Evolutionary conservation across 2,329 filamentous ascomycete genomes (phyloP).

Genomic region (Didymella lethalis): DNA sequence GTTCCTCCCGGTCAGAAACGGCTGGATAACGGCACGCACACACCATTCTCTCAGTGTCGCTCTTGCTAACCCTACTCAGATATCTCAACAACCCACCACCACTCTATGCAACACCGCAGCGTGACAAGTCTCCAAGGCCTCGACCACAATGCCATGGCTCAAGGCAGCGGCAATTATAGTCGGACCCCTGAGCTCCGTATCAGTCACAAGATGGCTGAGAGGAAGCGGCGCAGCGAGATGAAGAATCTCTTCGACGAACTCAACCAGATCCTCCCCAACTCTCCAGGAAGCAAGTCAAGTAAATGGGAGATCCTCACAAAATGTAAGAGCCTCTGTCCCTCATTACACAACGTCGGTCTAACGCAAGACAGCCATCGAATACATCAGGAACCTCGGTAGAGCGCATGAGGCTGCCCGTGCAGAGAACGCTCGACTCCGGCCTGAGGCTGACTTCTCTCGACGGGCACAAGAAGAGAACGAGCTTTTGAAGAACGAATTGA

Average conservation of each 20-base stretch:
- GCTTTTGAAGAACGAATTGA: slow-evolving; percentile 56
- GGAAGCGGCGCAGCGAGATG: slow-evolving; percentile 86
- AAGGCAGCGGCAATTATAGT: slow-evolving; percentile 77
- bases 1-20: slow-evolving; percentile 75
- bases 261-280: slow-evolving; percentile 78
- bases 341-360: slow-evolving; percentile 7
- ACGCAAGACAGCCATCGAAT: slow-evolving; percentile 56
- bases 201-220: slow-evolving; percentile 84
- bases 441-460: slow-evolving; percentile 54
- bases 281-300: slow-evolving; percentile 82
- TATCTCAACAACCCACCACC: slow-evolving; percentile 68
- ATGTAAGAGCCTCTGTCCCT: slow-evolving; percentile 62
- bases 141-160: slow-evolving; percentile 61
- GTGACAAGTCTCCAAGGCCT: slow-evolving; percentile 70
- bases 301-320: slow-evolving; percentile 92
- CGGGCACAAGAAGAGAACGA: slow-evolving; percentile 58
- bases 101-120: slow-evolving; percentile 77
- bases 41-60: slow-evolving; percentile 14
- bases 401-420: slow-evolving; percentile 50
- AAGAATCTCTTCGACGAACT: slow-evolving; percentile 85
- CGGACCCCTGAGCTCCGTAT: slow-evolving; percentile 81
- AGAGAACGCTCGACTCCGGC: slow-evolving; percentile 54
- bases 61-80: slow-evolving; percentile 46
- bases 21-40: slow-evolving; percentile 67
- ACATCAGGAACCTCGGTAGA: slow-evolving; percentile 54